These are phyloP conservation scores for Didymellaceae sp. DNA, from an alignment of 2,329 filamentous ascomycete species.

Conservation along the genomic window DNA sequence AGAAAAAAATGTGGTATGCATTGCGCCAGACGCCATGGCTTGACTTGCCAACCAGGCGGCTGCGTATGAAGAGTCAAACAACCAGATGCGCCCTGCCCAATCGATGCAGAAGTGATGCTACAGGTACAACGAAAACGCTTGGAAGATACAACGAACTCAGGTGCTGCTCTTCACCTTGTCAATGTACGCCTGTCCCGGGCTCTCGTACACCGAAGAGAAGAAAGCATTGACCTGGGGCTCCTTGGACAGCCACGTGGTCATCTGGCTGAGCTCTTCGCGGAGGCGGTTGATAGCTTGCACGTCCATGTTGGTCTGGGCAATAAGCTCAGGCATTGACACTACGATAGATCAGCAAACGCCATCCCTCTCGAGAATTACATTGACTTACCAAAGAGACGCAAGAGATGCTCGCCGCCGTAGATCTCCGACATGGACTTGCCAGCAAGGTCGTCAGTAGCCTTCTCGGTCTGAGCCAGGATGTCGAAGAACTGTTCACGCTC, in stretches of 20 bases:
- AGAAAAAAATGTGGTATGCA: not conserved
- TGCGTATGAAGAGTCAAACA: not conserved
- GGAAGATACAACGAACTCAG: constrained; percentile 15
- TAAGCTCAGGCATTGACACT: constrained; percentile 91
- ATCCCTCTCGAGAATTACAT: not conserved
- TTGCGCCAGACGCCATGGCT: constrained; percentile 15
- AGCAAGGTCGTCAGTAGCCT: constrained; percentile 65
- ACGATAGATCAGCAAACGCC: not conserved
- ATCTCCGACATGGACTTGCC: constrained; percentile 78
- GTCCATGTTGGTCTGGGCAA: constrained; percentile 98
- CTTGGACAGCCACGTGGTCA: constrained; percentile 83
- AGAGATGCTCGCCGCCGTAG: constrained; percentile 91
- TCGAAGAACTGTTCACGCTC: constrained; percentile 89
- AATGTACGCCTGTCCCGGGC: constrained; percentile 72
- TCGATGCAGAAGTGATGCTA: constrained; percentile 25
- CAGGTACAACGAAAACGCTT: constrained; percentile 7
- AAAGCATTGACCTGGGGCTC: constrained; percentile 71
- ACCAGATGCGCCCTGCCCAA: constrained; percentile 8
- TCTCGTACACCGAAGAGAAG: constrained; percentile 79
- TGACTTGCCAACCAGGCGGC: not conserved
- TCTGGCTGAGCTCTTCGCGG: constrained; percentile 84
- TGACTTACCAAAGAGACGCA: constrained; percentile 80
- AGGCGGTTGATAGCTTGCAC: constrained; percentile 86
- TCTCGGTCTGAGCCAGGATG: constrained; percentile 73
- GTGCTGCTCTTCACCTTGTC: constrained; percentile 64